phyloP scores from a whole-genome alignment of 805 yeast genomes.

The Hagleromyces aurorensis region DNA sequence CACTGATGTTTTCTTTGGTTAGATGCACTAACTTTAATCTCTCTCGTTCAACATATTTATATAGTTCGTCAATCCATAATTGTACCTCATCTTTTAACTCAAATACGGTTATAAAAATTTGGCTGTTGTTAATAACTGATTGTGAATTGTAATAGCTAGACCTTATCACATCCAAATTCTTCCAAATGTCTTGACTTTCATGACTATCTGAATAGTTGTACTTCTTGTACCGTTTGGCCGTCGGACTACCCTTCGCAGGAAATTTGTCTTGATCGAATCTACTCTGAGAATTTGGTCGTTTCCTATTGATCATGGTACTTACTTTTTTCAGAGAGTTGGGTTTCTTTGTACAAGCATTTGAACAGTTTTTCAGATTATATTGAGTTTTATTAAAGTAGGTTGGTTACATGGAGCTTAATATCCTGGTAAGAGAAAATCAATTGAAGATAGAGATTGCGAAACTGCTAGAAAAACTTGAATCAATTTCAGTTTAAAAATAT shows the following conservation, averaged over 20 bases:
- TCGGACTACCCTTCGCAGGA: no score
- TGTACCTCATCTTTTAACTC: constrained; percentile 2
- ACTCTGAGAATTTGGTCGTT: constrained; percentile 1
- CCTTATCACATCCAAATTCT: constrained; percentile 18
- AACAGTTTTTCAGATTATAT: no score
- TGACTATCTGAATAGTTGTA: constrained; percentile 2
- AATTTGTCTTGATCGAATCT: no score
- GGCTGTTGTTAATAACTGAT: constrained; percentile 11
- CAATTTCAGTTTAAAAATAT: no score
- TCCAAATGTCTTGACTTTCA: constrained; percentile 23
- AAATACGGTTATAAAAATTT: constrained; percentile 12
- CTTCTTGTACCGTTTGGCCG: constrained; percentile 1
- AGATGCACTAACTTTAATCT: constrained; percentile 8
- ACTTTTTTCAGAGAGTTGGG: constrained; percentile 2
- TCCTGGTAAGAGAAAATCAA: no score
- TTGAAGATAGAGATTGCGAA: no score
- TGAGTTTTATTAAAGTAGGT: no score
- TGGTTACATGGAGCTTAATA: no score
- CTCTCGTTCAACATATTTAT: constrained; percentile 12
- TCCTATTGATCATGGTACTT: constrained; percentile 1
- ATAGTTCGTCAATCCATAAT: constrained; percentile 11
- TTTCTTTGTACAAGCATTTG: no score
- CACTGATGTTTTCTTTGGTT: constrained; percentile 2
- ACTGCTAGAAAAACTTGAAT: no score
- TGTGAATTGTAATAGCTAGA: constrained; percentile 7